phyloP scores from a whole-genome alignment of 352 stramenopile genomes.

The Phytopythium montanum region DNA sequence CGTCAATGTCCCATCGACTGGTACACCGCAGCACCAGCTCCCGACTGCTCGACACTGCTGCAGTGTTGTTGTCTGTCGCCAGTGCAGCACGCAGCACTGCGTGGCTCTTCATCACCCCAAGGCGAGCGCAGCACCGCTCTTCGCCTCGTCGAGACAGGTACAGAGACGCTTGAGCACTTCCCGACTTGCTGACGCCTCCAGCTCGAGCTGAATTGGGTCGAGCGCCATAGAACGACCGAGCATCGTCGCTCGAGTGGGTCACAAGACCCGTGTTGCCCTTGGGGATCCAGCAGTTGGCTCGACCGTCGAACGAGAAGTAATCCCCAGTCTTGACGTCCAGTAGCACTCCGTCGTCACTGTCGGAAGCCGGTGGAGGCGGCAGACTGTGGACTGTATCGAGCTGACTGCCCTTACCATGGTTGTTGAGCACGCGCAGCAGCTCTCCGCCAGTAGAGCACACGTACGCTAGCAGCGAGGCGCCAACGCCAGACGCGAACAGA shows the following conservation, averaged over 20 bases:
- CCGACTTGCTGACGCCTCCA: conserved; percentile 9
- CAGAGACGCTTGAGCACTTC: conserved; percentile 41
- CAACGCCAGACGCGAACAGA: conserved; percentile 59
- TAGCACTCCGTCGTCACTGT: conserved; percentile 30
- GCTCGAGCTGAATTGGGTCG: conserved; percentile 60
- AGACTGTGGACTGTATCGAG: conserved; percentile 38
- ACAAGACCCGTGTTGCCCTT: conserved; percentile 79
- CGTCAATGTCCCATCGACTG: conserved; percentile 78
- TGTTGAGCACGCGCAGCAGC: conserved; percentile 56
- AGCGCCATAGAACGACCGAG: conserved; percentile 42
- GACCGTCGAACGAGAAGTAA: conserved; percentile 49
- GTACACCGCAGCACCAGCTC: conserved; percentile 72
- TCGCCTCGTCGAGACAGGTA: conserved; percentile 56
- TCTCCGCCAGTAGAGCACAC: conserved; percentile 72
- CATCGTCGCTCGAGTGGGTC: conserved; percentile 56
- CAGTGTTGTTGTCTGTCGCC: conserved; percentile 5
- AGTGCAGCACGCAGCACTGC: conserved; percentile 26
- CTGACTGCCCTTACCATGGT: conserved; percentile 43
- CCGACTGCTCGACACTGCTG: conserved; percentile 12
- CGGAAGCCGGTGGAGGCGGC: conserved; percentile 18
- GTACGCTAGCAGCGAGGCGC: conserved; percentile 56
- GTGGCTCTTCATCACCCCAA: conserved; percentile 48
- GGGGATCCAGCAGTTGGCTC: conserved; percentile 41
- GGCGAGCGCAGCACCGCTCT: conserved; percentile 56
- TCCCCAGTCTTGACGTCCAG: conserved; percentile 74